phyloP scores from a whole-genome alignment of 805 yeast genomes.

The Saturnispora gosingensis region DNA sequence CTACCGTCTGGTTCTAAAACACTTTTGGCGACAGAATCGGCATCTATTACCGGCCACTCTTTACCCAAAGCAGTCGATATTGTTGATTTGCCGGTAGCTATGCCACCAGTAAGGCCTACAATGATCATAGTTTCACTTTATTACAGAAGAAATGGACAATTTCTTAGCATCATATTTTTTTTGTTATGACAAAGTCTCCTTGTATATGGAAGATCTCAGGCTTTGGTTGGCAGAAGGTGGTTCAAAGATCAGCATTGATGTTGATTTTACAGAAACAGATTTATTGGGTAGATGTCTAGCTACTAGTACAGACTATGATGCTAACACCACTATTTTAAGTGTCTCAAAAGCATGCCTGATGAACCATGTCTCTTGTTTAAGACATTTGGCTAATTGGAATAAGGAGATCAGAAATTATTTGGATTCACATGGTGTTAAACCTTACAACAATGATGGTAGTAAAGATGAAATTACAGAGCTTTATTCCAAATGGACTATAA shows the following conservation, averaged over 20 bases:
- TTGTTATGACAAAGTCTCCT: not conserved
- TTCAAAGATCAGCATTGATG: constrained; percentile 9
- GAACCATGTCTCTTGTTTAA: constrained; percentile 45
- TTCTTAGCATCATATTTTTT: not conserved
- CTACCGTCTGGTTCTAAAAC: constrained; percentile 73
- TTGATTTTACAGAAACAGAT: constrained; percentile 33
- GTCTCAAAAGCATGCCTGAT: constrained; percentile 52
- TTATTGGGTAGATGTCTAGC: constrained; percentile 59
- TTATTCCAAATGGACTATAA: constrained; percentile 15
- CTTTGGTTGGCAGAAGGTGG: constrained; percentile 1
- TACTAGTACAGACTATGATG: constrained; percentile 30
- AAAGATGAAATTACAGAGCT: constrained; percentile 7
- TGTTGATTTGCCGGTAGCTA: constrained; percentile 94
- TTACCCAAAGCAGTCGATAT: constrained; percentile 55
- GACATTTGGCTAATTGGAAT: constrained; percentile 29
- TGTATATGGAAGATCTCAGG: not conserved
- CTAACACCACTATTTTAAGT: constrained; percentile 38
- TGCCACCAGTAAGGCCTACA: constrained; percentile 95
- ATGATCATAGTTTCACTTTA: constrained; percentile 52
- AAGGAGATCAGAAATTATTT: constrained; percentile 2
- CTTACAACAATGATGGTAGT: not conserved
- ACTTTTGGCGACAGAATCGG: constrained; percentile 80
- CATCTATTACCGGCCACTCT: constrained; percentile 63
- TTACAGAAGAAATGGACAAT: not conserved
- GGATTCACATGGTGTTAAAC: not conserved